Percentiles rank a stretch among this genome's conserved stretches.
Conservation (phyloP, 352 stramenopile genomes). For the Phytophthora ohioensis region DNA sequence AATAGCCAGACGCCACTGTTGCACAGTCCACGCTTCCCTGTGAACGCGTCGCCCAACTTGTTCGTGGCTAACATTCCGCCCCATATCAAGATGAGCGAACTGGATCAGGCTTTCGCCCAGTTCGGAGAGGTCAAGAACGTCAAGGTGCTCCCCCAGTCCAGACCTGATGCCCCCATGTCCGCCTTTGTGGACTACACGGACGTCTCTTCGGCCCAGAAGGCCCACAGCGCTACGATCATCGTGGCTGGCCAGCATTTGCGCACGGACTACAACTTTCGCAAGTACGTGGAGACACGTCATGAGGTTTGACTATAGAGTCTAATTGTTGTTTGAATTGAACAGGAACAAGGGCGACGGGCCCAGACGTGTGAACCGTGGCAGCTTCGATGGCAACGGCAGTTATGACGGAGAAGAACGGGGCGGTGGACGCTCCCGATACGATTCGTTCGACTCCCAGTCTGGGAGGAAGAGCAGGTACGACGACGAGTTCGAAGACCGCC, state of each 20-base stretch:
- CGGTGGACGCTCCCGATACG: constrained; percentile 23
- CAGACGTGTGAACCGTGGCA: constrained; percentile 24
- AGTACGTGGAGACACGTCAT: constrained; percentile 25
- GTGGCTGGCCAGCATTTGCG: constrained; percentile 52
- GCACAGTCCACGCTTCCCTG: constrained; percentile 26
- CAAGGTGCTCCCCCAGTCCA: constrained; percentile 58
- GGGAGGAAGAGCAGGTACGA: constrained; percentile 32
- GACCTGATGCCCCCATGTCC: constrained; percentile 62
- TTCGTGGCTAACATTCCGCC: constrained; percentile 76
- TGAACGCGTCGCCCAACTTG: constrained; percentile 51
- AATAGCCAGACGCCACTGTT: constrained; percentile 20
- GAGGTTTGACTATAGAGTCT: not conserved
- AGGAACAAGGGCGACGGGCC: constrained; percentile 39
- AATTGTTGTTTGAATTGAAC: not conserved
- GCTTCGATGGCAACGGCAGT: constrained; percentile 26
- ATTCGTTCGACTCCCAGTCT: constrained; percentile 37
- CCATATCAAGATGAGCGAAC: constrained; percentile 66
- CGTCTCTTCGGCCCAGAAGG: constrained; percentile 49
- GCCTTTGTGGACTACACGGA: constrained; percentile 71
- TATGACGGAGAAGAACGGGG: constrained; percentile 30
- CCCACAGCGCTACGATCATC: constrained; percentile 53
- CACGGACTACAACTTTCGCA: constrained; percentile 68
- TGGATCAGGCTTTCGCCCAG: constrained; percentile 63
- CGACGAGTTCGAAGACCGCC: constrained; percentile 35
- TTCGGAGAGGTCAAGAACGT: constrained; percentile 73